phyloP scores from a whole-genome alignment of 2,329 filamentous ascomycete species.

The Pestalotiopsis sp. region DNA sequence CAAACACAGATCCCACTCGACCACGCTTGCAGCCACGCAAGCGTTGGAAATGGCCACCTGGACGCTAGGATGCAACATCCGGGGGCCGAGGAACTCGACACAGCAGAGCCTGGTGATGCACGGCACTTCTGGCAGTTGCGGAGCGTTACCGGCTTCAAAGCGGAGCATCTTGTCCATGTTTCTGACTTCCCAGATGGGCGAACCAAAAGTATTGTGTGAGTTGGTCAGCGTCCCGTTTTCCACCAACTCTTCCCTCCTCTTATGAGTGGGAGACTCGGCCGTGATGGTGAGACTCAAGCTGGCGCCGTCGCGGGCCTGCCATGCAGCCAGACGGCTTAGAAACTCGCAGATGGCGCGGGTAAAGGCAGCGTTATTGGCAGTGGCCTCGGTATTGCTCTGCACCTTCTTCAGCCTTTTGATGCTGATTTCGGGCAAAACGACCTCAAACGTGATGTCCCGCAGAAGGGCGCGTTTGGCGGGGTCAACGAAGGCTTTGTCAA shows the following conservation, averaged over 20 bases:
- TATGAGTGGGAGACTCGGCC: not conserved
- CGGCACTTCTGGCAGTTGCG: not conserved
- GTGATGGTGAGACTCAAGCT: not conserved
- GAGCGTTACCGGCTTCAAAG: not conserved
- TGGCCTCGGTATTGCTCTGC: conserved; percentile 5
- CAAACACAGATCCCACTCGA: too few relatives aligned
- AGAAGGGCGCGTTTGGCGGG: not conserved
- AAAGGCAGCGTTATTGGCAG: conserved; percentile 9
- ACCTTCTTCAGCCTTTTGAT: conserved; percentile 12
- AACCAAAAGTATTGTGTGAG: not conserved
- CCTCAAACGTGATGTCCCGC: not conserved
- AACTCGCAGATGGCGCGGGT: not conserved
- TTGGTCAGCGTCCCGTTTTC: conserved; percentile 2
- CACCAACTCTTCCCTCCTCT: not conserved
- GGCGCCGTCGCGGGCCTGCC: not conserved
- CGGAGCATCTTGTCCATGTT: not conserved
- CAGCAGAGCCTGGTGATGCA: too few relatives aligned
- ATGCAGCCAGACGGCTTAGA: not conserved
- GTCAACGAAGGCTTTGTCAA: conserved; percentile 1
- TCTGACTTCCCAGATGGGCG: conserved; percentile 7
- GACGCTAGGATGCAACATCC: too few relatives aligned
- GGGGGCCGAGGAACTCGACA: too few relatives aligned
- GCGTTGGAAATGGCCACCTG: too few relatives aligned
- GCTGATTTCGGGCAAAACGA: conserved; percentile 5
- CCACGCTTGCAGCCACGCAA: too few relatives aligned